Evolutionary conservation across 495 filamentous ascomycete species (phyloP), one percentile per base, ranked within the genome.

Genomic region (Chaetomium fimeti): DNA sequence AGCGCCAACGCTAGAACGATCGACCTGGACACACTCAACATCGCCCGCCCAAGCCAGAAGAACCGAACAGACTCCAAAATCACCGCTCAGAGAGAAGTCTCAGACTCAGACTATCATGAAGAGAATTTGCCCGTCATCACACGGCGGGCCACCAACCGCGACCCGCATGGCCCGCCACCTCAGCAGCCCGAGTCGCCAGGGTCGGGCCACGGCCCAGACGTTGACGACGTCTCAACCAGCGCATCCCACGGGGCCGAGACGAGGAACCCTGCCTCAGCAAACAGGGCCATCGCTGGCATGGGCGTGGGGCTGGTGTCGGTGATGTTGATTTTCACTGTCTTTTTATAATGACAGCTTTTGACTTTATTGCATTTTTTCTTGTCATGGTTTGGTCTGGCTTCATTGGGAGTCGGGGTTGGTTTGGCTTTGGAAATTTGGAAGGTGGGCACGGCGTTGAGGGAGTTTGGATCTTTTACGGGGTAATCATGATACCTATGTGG

Each of bases 241-340:
- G 15, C 49, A 5, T 11, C 59, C 49, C 54, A 29, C 2, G 38
- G 15, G 22, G n/a, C 13, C 22, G 24, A 43, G 36, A 57, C 55
- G 36, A 29, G 24, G 36, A 78, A 76, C 58, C 74, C 79, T 0
- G 77, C 76, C 22, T 69, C 77, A 40, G 77, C 78, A 15, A 80
- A 77, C 32, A 77, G 75, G 64, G 81, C 83, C 68, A 76, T 85
- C 62, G 76, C 79, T 8, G 82, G 82, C 40, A 85, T 85, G 83
- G 75, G 79, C 42, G 74, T 76, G 1, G 81, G 79, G 2, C 68
- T 85, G 22, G 77, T 82, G 1, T 77, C 74, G 40, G 82, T 85
- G 11, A 82, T 84, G 83, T 68, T 85, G 28, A 29, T 63, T 3
- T 64, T 64, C 40, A 32, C 49, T 9, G 13, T 25, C 38, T 56